These are phyloP conservation scores for Globisporangium perplexum DNA, from an alignment of 352 stramenopile genomes.

Conservation along the genomic window DNA sequence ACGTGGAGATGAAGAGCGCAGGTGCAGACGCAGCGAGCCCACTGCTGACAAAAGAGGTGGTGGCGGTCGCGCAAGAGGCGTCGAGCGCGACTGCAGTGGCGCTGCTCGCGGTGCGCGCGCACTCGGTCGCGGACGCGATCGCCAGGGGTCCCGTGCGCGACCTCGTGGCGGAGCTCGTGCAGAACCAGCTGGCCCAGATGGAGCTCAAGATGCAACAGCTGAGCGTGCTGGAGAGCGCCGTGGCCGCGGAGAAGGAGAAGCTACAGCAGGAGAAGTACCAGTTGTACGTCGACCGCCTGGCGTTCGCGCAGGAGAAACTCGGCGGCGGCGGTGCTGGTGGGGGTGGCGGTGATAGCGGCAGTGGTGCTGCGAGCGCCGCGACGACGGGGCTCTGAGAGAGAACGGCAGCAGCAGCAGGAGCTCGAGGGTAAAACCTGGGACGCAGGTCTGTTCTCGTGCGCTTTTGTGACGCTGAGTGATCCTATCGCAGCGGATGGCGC, in stretches of 20 bases:
- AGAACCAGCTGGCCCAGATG: conserved; percentile 71
- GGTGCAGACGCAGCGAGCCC: background rate
- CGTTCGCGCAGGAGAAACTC: conserved; percentile 52
- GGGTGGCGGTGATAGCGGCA: background rate
- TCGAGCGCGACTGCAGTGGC: conserved; percentile 53
- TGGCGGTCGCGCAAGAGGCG: conserved; percentile 61
- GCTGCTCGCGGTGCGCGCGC: conserved; percentile 46
- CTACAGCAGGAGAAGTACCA: conserved; percentile 60
- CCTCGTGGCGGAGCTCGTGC: conserved; percentile 49
- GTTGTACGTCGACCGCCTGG: conserved; percentile 67
- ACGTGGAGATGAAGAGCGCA: conserved; percentile 39
- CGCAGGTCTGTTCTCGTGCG: no score
- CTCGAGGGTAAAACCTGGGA: no score
- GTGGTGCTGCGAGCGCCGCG: background rate
- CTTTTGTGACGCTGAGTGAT: no score
- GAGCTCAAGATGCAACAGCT: conserved; percentile 78
- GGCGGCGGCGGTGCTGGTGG: conserved; percentile 15
- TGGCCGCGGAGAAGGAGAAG: conserved; percentile 51
- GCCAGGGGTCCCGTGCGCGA: conserved; percentile 37
- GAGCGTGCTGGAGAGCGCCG: conserved; percentile 40
- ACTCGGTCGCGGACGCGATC: conserved; percentile 37
- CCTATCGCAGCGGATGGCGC: no score
- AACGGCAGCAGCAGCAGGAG: background rate
- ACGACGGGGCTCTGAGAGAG: background rate
- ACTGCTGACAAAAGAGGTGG: conserved; percentile 37